phyloP scores from a whole-genome alignment of 2,329 filamentous ascomycete species.

The Ophiosphaerella herpotricha region DNA sequence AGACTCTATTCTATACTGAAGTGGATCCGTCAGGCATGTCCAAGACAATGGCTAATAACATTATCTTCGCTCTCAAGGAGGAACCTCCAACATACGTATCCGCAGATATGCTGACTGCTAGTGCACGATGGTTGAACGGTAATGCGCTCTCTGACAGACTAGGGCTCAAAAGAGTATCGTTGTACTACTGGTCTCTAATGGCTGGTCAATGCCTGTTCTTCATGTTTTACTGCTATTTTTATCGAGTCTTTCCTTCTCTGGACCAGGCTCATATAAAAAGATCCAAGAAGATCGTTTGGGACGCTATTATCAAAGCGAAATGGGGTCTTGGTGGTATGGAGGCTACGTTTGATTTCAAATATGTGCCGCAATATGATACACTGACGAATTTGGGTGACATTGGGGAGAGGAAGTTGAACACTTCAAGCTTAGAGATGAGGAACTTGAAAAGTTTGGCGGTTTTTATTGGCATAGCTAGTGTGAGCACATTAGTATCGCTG shows the following conservation, averaged over 20 bases:
- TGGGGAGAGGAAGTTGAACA: constrained; percentile 44
- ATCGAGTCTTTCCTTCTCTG: constrained; percentile 55
- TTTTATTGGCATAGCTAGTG: constrained; percentile 36
- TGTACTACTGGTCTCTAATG: constrained; percentile 65
- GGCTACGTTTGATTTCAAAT: constrained; percentile 72
- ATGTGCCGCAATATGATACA: constrained; percentile 62
- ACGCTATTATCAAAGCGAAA: constrained; percentile 66
- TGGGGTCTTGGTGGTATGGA: constrained; percentile 65
- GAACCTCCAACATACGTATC: constrained; percentile 69
- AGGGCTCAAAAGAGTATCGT: constrained; percentile 59
- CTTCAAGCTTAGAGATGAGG: constrained; percentile 51
- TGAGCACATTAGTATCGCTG: constrained; percentile 29
- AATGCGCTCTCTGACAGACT: constrained; percentile 64
- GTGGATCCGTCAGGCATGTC: constrained; percentile 67
- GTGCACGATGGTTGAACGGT: constrained; percentile 73
- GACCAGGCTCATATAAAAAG: constrained; percentile 59
- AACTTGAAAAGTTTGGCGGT: constrained; percentile 54
- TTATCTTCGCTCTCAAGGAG: constrained; percentile 69
- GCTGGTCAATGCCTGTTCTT: constrained; percentile 71
- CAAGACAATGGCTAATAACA: constrained; percentile 72
- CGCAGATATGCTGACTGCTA: constrained; percentile 68
- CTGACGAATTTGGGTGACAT: constrained; percentile 54
- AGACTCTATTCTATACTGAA: constrained; percentile 69
- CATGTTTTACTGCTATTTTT: constrained; percentile 58
- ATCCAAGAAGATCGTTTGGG: constrained; percentile 60